Percentiles rank a stretch among this genome's conserved stretches.
Evolutionary conservation across 805 yeast species (phyloP).

Genomic region (Myxozyma nipponensis): DNA sequence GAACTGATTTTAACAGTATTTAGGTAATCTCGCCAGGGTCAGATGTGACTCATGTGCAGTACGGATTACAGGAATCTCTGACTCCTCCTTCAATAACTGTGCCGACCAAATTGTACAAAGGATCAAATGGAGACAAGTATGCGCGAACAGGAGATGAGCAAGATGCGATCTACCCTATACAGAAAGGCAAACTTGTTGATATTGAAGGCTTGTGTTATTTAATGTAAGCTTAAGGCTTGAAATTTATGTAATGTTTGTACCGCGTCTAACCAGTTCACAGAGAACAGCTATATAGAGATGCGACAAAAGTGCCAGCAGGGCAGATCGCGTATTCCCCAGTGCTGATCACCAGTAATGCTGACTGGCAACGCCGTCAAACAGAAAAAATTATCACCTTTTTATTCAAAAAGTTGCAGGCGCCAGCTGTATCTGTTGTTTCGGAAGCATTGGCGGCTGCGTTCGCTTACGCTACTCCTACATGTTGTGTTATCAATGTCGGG

Average conservation of each 20-base stretch:
- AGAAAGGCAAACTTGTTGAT: conserved; percentile 60
- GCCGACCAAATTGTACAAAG: conserved; percentile 69
- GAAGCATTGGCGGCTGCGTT: conserved; percentile 64
- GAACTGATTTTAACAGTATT: too few species aligned
- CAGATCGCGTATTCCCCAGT: conserved; percentile 54
- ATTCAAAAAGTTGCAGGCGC: conserved; percentile 67
- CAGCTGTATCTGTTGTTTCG: conserved; percentile 69
- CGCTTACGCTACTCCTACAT: conserved; percentile 60
- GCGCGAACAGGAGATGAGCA: conserved; percentile 42
- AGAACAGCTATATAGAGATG: conserved; percentile 46
- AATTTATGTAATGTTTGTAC: background rate
- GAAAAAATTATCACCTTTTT: conserved; percentile 71
- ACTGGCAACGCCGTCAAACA: conserved; percentile 64
- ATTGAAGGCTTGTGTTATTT: conserved; percentile 66
- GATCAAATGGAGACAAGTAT: conserved; percentile 38
- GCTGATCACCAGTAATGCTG: conserved; percentile 58
- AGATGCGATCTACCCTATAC: conserved; percentile 58
- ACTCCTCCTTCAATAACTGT: conserved; percentile 70
- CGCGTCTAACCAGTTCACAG: conserved; percentile 34
- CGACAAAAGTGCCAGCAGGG: conserved; percentile 34
- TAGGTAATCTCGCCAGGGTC: conserved; percentile 78
- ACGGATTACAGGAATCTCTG: conserved; percentile 70
- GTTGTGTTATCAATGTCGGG: conserved; percentile 80
- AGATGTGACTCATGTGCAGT: conserved; percentile 63
- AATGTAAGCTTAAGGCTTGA: conserved; percentile 45